Conservation (phyloP, 768 basidiomycete species). For the Myochromella boudieri region DNA sequence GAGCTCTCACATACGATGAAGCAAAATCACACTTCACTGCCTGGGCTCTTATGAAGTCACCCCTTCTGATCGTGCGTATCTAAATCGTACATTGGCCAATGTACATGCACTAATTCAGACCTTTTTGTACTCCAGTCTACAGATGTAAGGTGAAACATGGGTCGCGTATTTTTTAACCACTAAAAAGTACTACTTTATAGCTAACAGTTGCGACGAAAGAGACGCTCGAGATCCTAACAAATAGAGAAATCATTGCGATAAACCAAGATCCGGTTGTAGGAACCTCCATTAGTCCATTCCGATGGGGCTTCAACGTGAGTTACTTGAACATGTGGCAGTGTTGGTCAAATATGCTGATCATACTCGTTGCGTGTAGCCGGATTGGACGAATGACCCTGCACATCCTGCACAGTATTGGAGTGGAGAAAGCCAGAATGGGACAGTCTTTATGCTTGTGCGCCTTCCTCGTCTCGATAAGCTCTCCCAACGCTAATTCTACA, state of each 20-base stretch:
- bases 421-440: conserved; percentile 59
- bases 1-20: conserved; percentile 60
- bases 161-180: background rate
- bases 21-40: conserved; percentile 71
- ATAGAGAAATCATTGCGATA: conserved; percentile 65
- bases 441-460: conserved; percentile 62
- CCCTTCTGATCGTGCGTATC: conserved; percentile 43
- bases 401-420: conserved; percentile 70
- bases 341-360: background rate
- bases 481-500: background rate
- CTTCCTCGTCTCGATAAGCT: background rate
- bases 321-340: background rate
- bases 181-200: conserved; percentile 1
- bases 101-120: no score
- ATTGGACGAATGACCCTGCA: conserved; percentile 37
- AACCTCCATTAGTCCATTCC: conserved; percentile 62
- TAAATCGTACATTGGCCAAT: no score
- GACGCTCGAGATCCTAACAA: conserved; percentile 56
- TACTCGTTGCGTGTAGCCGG: conserved; percentile 20
- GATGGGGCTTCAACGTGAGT: conserved; percentile 65
- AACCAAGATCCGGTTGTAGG: conserved; percentile 70
- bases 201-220: conserved; percentile 49
- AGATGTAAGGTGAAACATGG: conserved; percentile 11
- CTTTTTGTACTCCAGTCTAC: conserved; percentile 12
- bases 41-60: conserved; percentile 70